Evolutionary conservation across 2,329 filamentous ascomycete species (phyloP).

Genomic region (Rugonectria rugulosa): DNA sequence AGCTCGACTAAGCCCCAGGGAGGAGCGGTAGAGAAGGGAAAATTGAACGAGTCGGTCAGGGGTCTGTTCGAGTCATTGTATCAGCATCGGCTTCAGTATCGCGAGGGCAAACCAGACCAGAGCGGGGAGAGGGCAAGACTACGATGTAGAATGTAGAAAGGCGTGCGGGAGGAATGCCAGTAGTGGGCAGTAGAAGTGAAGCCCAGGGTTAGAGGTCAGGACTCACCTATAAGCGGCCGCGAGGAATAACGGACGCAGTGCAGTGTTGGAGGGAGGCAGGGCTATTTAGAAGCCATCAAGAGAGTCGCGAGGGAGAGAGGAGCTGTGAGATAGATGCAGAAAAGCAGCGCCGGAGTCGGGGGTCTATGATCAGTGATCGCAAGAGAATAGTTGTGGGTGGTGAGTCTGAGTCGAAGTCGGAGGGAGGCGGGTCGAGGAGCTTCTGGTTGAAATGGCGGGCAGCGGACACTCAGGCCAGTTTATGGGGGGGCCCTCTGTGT

Average conservation of each 20-base stretch:
- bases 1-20: constrained; percentile 24
- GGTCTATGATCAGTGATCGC: constrained; percentile 22
- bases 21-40: constrained; percentile 25
- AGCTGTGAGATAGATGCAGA: constrained; percentile 9
- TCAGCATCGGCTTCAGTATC: constrained; percentile 26
- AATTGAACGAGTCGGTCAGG: constrained; percentile 20
- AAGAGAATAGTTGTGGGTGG: constrained; percentile 35
- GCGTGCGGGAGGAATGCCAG: constrained; percentile 34
- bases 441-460: constrained; percentile 41
- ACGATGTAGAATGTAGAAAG: constrained; percentile 10
- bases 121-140: constrained; percentile 19
- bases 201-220: constrained; percentile 24
- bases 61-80: constrained; percentile 28
- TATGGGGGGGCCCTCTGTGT: constrained; percentile 24
- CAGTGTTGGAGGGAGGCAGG: constrained; percentile 11
- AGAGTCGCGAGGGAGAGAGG: constrained; percentile 13
- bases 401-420: constrained; percentile 36
- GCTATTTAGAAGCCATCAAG: constrained; percentile 36
- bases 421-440: constrained; percentile 34
- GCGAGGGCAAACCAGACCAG: constrained; percentile 20
- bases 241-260: constrained; percentile 14
- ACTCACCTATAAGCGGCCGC: constrained; percentile 38
- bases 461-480: constrained; percentile 27
- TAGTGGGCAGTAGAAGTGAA: constrained; percentile 29
- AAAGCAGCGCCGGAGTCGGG: constrained; percentile 24